phyloP scores from a whole-genome alignment of 208 protist genomes.

The Leishmania aethiopica region DNA sequence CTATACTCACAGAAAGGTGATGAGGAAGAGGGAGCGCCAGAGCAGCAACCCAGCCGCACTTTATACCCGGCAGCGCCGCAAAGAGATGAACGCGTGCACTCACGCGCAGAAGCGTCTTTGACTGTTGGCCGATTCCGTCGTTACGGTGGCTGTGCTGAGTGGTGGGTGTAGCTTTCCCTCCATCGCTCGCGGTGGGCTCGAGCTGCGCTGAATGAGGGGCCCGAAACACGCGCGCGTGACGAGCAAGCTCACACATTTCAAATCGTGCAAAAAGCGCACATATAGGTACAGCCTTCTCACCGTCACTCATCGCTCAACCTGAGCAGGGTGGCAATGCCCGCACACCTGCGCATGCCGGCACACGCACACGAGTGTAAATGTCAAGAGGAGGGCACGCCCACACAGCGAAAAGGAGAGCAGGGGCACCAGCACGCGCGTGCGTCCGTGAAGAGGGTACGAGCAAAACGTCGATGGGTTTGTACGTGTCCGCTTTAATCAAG shows the following conservation, averaged over 20 bases:
- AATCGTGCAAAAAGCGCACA: background rate
- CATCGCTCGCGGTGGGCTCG: background rate
- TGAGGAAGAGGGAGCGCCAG: background rate
- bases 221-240: background rate
- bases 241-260: background rate
- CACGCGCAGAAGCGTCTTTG: background rate
- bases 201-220: background rate
- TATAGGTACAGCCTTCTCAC: no score
- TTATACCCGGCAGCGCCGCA: no score
- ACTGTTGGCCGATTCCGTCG: background rate
- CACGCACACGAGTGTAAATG: background rate
- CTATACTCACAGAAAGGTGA: background rate
- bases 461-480: background rate
- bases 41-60: background rate
- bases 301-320: background rate
- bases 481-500: background rate
- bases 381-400: background rate
- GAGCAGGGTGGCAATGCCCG: background rate
- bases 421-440: background rate
- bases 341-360: background rate
- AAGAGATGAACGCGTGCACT: background rate
- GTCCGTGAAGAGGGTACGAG: background rate
- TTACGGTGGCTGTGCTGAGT: background rate
- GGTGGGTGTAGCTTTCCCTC: no score
- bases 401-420: background rate